Conservation (phyloP, 495 filamentous ascomycete genomes). For the Massariosphaeria phaeospora region DNA sequence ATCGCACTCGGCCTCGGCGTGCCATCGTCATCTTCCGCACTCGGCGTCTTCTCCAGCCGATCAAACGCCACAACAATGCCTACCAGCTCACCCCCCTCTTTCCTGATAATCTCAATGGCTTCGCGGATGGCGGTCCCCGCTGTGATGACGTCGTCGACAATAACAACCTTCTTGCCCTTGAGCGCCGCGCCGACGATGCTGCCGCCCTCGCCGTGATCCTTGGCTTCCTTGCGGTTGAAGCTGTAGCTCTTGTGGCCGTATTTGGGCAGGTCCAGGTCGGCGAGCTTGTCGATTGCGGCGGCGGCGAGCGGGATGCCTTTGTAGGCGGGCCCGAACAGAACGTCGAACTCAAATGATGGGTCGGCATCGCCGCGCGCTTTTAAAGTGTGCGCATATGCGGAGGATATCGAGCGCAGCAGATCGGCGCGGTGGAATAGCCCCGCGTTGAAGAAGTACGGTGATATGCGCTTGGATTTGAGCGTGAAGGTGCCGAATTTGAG, state of each 20-base stretch:
- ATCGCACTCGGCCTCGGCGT: slow-evolving; percentile 46
- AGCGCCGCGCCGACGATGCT: slow-evolving; percentile 81
- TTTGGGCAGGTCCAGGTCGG: slow-evolving; percentile 52
- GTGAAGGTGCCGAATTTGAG: slow-evolving; percentile 85
- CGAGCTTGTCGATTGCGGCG: slow-evolving; percentile 63
- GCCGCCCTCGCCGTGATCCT: slow-evolving; percentile 90
- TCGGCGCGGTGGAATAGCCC: slow-evolving; percentile 74
- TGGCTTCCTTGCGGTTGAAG: slow-evolving; percentile 93
- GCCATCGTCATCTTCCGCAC: slow-evolving; percentile 36
- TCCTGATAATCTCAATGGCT: slow-evolving; percentile 74
- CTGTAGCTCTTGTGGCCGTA: slow-evolving; percentile 66
- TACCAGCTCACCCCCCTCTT: slow-evolving; percentile 72
- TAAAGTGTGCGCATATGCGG: slow-evolving; percentile 76
- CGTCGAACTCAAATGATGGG: slow-evolving; percentile 54
- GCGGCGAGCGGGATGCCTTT: slow-evolving; percentile 90
- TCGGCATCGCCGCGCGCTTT: slow-evolving; percentile 38
- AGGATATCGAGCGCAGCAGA: slow-evolving; percentile 65
- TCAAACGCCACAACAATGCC: slow-evolving; percentile 87
- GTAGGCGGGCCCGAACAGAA: slow-evolving; percentile 85
- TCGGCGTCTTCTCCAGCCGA: slow-evolving; percentile 72
- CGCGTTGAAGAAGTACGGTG: slow-evolving; percentile 98
- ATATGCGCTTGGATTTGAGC: slow-evolving; percentile 86
- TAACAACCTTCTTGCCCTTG: slow-evolving; percentile 75
- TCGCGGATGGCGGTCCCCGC: slow-evolving; percentile 91
- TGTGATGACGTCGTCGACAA: slow-evolving; percentile 95